Base-by-base conservation (phyloP, 345 rosid species). In the Salix arbutifolia region DNA sequence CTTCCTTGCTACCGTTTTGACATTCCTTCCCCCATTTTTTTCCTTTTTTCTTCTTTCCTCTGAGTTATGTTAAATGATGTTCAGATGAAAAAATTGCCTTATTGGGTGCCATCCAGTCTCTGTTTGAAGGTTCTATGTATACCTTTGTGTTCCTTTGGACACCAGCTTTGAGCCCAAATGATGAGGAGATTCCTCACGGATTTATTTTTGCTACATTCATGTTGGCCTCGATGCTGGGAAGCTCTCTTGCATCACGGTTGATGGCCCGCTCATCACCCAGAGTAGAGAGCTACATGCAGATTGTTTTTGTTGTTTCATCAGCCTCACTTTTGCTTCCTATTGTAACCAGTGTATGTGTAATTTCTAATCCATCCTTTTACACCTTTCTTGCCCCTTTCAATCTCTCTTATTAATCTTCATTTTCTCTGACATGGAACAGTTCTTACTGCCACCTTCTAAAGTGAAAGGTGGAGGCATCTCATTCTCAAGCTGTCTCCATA, bases 131-230 rank as follows among this genome's bases (percentile, higher is more conserved):
- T 70, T 95, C 99, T 5, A 95, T 95, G 99, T 95, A 95, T 83
- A 95, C 99, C 76, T 95, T 95, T 71, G 99, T 95, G 65, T 95
- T 95, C 89, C 96, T 95, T 25, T 95, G 99, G 99, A 93, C 99
- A 68, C 97, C 97, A 74, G 96, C 97, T 69, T 83, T 95, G 72
- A 91, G 97, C 85, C 97, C 99, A 65, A 90, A 87, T 74, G 92
- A 87, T 1, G 97, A 95, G 84, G 96, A 95, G 1, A 93, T 95
- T 71, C 99, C 99, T 78, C 97, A 95, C 69, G 99, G 97, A 79
- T 95, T 95, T 77, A 92, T 95, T 82, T 95, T 95, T 78, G 97
- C 99, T 14, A 95, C 99, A 10, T 89, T 95, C 86, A 95, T 95
- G 97, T 75, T 95, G 86, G 97, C 99, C 74, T 95, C 99, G 2